phyloP scores from a whole-genome alignment of 352 stramenopile species.

The Phytophthora boehmeriae region DNA sequence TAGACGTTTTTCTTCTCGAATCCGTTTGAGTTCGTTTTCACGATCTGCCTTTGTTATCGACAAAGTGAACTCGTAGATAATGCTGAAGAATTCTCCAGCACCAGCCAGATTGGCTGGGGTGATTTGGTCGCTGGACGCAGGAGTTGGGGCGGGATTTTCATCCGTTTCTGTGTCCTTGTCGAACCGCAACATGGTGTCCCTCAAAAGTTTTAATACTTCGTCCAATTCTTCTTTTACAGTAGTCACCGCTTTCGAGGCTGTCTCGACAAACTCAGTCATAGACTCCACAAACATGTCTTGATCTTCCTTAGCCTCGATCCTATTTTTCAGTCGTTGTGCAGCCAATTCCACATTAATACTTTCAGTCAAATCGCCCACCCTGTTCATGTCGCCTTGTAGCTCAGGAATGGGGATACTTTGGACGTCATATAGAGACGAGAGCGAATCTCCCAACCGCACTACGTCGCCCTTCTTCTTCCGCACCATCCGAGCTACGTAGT shows the following conservation, averaged over 20 bases:
- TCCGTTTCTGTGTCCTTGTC: conserved; percentile 51
- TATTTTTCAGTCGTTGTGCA: conserved; percentile 75
- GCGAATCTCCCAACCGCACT: conserved; percentile 62
- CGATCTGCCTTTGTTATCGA: conserved; percentile 74
- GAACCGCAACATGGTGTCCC: conserved; percentile 69
- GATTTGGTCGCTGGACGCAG: conserved; percentile 15
- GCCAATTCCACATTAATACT: conserved; percentile 66
- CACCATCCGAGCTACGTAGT: conserved; percentile 78
- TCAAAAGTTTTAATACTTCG: conserved; percentile 47
- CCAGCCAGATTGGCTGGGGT: conserved; percentile 40
- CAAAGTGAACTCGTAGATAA: conserved; percentile 84
- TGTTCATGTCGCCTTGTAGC: conserved; percentile 71
- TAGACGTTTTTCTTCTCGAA: conserved; percentile 64
- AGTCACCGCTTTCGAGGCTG: conserved; percentile 31
- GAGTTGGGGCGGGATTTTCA: not conserved
- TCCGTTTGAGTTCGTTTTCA: conserved; percentile 74
- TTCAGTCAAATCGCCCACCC: conserved; percentile 65
- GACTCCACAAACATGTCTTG: conserved; percentile 67
- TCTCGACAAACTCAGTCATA: conserved; percentile 69
- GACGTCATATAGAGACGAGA: conserved; percentile 73
- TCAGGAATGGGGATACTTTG: conserved; percentile 81
- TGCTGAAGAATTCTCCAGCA: conserved; percentile 70
- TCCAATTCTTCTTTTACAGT: conserved; percentile 58
- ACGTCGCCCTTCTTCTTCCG: conserved; percentile 71
- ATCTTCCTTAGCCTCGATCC: conserved; percentile 71